phyloP scores from a whole-genome alignment of 1,139 yeast genomes.

The Eremothecium gossypii region DNA sequence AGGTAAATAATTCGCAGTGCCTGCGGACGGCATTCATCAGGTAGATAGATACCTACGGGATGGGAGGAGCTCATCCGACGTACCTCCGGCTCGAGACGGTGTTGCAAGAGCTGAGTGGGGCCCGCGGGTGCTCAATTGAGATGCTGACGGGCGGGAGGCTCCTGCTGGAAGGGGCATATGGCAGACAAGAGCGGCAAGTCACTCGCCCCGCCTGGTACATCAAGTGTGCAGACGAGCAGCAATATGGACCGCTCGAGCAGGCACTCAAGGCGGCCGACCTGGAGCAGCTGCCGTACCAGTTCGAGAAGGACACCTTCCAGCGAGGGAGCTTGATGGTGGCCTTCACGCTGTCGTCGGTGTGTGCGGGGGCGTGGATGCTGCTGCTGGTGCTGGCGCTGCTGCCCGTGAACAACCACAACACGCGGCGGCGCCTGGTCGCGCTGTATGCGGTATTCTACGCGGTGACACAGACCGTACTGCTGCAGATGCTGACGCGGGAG shows the following conservation, averaged over 20 bases:
- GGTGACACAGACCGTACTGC: conserved; percentile 15
- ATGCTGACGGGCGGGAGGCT: conserved; percentile 1
- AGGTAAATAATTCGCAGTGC: too few relatives aligned
- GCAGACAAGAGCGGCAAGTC: background rate
- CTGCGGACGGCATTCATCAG: too few relatives aligned
- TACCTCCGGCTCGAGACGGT: background rate
- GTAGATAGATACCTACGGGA: too few relatives aligned
- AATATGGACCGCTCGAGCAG: background rate
- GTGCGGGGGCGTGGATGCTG: conserved; percentile 27
- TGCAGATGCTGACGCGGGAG: conserved; percentile 10
- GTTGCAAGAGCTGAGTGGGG: background rate
- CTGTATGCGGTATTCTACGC: conserved; percentile 20
- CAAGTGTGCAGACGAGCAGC: conserved; percentile 2
- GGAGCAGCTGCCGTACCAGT: background rate
- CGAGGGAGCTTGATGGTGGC: conserved; percentile 18
- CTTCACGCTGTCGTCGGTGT: conserved; percentile 17
- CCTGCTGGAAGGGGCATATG: background rate
- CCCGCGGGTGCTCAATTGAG: background rate
- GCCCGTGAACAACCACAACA: conserved; percentile 19
- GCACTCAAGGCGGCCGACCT: background rate
- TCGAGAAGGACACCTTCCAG: conserved; percentile 16
- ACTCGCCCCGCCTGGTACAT: conserved; percentile 9
- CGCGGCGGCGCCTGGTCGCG: conserved; percentile 16
- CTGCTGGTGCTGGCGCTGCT: conserved; percentile 19
- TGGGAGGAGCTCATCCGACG: background rate